Percentiles rank a stretch among this genome's conserved stretches.
Conservation (phyloP, 1,284 basidiomycete species). For the Ceratobasidium sp. region DNA sequence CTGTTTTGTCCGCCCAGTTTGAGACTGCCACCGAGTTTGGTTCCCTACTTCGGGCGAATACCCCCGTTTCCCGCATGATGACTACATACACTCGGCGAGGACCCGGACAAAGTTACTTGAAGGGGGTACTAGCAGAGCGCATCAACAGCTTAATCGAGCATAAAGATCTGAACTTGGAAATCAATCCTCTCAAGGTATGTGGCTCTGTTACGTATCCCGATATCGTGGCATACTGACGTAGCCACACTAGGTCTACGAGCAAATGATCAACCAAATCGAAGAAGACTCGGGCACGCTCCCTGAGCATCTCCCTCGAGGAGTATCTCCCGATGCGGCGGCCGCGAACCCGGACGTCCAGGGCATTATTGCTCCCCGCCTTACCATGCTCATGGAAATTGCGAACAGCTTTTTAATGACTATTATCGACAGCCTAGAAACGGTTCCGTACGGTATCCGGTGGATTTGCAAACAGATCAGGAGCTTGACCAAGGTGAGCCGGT, state of each 20-base stretch:
- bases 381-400: conserved; percentile 99
- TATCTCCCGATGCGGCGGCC: conserved; percentile 92
- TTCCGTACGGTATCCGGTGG: conserved; percentile 99
- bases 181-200: conserved; percentile 94
- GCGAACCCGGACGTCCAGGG: conserved; percentile 95
- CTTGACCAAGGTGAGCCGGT: conserved; percentile 80
- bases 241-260: conserved; percentile 83
- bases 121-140: conserved; percentile 94
- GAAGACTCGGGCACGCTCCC: conserved; percentile 94
- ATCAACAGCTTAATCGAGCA: conserved; percentile 99
- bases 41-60: conserved; percentile 96
- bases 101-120: conserved; percentile 97
- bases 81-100: conserved; percentile 98
- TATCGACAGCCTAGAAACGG: conserved; percentile 96
- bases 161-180: conserved; percentile 97
- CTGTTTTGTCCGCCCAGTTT: conserved; percentile 97
- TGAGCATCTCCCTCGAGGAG: conserved; percentile 88
- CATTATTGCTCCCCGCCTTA: conserved; percentile 93
- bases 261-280: conserved; percentile 98
- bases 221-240: neutral
- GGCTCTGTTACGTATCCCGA: neutral
- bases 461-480: conserved; percentile 99
- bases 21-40: conserved; percentile 98
- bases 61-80: conserved; percentile 99
- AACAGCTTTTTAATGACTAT: conserved; percentile 98